Evolutionary conservation across 257 asterid genomes (phyloP).

Genomic region (Solanum chaucha): DNA sequence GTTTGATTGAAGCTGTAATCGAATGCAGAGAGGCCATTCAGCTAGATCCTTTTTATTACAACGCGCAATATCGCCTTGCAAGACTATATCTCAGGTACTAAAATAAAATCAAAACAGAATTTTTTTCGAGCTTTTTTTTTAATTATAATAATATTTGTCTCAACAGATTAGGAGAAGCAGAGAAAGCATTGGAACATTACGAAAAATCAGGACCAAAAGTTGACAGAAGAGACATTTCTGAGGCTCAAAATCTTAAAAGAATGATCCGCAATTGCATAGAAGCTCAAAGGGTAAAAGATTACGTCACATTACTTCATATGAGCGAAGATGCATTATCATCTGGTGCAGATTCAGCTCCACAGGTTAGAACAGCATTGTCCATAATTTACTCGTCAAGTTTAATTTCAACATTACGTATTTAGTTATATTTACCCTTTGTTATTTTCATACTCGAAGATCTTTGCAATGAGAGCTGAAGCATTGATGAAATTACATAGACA

Average conservation of each 20-base stretch:
- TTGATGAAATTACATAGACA: conserved; percentile 40
- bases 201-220: conserved; percentile 37
- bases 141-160: neutral
- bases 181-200: conserved; percentile 36
- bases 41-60: conserved; percentile 35
- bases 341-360: conserved; percentile 61
- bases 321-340: conserved; percentile 19
- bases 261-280: conserved; percentile 18
- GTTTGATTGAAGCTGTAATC: conserved; percentile 39
- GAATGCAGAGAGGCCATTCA: conserved; percentile 44
- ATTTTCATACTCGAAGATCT: conserved; percentile 15
- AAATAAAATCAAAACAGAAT: neutral
- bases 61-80: conserved; percentile 51
- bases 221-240: conserved; percentile 19
- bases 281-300: conserved; percentile 28
- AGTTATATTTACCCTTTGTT: neutral
- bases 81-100: conserved; percentile 41
- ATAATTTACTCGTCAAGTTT: neutral
- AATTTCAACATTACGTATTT: neutral
- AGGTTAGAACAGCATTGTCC: conserved; percentile 11
- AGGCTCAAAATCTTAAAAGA: conserved; percentile 29
- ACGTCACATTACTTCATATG: conserved; percentile 29
- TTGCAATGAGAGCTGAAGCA: conserved; percentile 56
- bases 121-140: too few species aligned
- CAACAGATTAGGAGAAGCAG: conserved; percentile 52